These are phyloP conservation scores for Emydomyces testavorans DNA, from an alignment of 2,329 filamentous ascomycete genomes.

Conservation along the genomic window DNA sequence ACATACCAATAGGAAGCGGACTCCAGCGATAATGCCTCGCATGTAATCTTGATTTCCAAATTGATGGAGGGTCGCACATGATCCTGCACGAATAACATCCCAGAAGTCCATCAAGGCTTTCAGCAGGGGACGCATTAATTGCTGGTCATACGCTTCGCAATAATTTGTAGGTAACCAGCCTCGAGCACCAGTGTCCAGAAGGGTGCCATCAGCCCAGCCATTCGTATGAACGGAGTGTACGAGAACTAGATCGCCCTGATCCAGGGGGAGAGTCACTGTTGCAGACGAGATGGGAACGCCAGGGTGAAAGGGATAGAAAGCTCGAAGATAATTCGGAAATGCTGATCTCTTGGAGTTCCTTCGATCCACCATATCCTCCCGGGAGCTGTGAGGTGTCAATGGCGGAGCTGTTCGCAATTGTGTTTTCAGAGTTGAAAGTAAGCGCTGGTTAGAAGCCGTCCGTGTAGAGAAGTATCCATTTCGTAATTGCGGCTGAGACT, in stretches of 20 bases:
- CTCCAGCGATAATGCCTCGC: constrained; percentile 84
- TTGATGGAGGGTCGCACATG: constrained; percentile 61
- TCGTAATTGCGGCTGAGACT: constrained; percentile 3
- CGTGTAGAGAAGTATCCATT: constrained; percentile 9
- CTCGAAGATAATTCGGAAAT: constrained; percentile 89
- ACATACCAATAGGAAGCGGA: constrained; percentile 76
- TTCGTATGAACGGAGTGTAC: constrained; percentile 97
- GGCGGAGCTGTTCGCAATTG: constrained; percentile 60
- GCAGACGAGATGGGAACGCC: constrained; percentile 64
- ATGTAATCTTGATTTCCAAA: constrained; percentile 91
- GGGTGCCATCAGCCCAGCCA: constrained; percentile 93
- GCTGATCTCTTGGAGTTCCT: constrained; percentile 45
- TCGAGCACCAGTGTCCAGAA: constrained; percentile 70
- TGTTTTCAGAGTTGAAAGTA: constrained; percentile 17
- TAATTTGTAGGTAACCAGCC: constrained; percentile 98
- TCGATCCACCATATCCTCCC: constrained; percentile 44
- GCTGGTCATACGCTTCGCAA: constrained; percentile 86
- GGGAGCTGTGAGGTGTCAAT: constrained; percentile 55
- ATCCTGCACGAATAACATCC: constrained; percentile 73
- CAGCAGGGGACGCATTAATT: constrained; percentile 71
- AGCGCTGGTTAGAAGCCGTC: constrained; percentile 11
- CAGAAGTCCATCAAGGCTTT: constrained; percentile 83
- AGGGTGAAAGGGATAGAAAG: constrained; percentile 86
- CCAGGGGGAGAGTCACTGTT: constrained; percentile 77
- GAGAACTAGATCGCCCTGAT: constrained; percentile 81